Percentiles rank a stretch among this genome's conserved stretches.
Conservation (phyloP, 805 yeast species). For the Kodamaea leandrae region DNA sequence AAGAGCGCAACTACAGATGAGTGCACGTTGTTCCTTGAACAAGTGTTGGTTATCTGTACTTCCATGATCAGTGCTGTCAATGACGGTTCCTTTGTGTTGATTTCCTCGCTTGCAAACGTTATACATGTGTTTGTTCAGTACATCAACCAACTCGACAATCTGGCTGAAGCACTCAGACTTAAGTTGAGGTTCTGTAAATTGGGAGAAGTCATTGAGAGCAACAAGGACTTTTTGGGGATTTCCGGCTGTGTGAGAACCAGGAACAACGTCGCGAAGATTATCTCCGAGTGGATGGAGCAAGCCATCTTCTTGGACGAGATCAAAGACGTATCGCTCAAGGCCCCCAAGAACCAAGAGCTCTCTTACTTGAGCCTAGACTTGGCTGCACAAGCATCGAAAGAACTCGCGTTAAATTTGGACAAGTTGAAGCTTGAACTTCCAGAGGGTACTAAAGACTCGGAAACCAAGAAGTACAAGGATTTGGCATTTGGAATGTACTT, state of each 20-base stretch:
- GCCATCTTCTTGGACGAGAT: constrained; percentile 42
- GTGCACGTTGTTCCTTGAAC: constrained; percentile 44
- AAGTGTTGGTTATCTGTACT: constrained; percentile 46
- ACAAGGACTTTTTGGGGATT: constrained; percentile 32
- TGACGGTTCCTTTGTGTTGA: constrained; percentile 36
- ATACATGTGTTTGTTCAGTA: constrained; percentile 27
- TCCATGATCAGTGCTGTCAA: constrained; percentile 32
- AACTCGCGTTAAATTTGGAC: constrained; percentile 53
- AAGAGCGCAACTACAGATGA: constrained; percentile 26
- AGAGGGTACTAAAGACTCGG: constrained; percentile 52
- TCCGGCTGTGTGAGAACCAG: constrained; percentile 48
- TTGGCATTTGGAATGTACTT: constrained; percentile 70
- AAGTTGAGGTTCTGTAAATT: constrained; percentile 45
- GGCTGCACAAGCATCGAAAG: constrained; percentile 62
- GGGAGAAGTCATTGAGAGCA: constrained; percentile 32
- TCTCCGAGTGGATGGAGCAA: constrained; percentile 53
- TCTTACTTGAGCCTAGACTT: constrained; percentile 54
- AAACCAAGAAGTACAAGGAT: constrained; percentile 52
- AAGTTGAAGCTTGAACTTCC: constrained; percentile 59
- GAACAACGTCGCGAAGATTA: constrained; percentile 45
- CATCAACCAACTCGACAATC: constrained; percentile 27
- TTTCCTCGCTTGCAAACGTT: constrained; percentile 30
- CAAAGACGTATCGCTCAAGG: constrained; percentile 6
- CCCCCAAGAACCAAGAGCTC: constrained; percentile 35
- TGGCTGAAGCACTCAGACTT: constrained; percentile 32